Evolutionary conservation across 768 basidiomycete species (phyloP).

Genomic region (Boletus eberwhitei): DNA sequence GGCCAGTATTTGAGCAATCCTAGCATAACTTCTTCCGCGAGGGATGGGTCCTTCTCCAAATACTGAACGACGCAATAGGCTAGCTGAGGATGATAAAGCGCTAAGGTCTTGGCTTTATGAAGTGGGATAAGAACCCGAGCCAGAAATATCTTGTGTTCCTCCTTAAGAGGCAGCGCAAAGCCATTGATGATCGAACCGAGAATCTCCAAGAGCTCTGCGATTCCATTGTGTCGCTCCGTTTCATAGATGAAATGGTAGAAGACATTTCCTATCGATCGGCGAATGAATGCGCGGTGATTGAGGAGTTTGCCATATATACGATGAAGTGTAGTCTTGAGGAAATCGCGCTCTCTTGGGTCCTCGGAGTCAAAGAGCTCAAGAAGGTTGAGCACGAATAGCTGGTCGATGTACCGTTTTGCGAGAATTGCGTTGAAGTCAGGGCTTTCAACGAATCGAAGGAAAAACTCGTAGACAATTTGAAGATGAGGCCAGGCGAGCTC

Average conservation of each 20-base stretch:
- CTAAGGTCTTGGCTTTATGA: constrained; percentile 97
- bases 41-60: constrained; percentile 88
- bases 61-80: constrained; percentile 99
- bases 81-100: constrained; percentile 97
- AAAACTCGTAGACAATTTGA: constrained; percentile 99
- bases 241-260: constrained; percentile 99
- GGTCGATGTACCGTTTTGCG: constrained; percentile 97
- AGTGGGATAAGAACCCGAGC: constrained; percentile 91
- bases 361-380: constrained; percentile 98
- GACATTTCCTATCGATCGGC: constrained; percentile 98
- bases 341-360: constrained; percentile 98
- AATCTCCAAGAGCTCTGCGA: constrained; percentile 96
- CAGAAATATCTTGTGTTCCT: constrained; percentile 98
- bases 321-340: constrained; percentile 97
- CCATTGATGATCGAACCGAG: constrained; percentile 99
- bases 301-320: constrained; percentile 99
- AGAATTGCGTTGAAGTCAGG: constrained; percentile 98
- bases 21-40: constrained; percentile 94
- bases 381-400: constrained; percentile 90
- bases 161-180: constrained; percentile 95
- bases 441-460: constrained; percentile 96
- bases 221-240: constrained; percentile 98
- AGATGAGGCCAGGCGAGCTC: constrained; percentile 99
- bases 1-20: constrained; percentile 98
- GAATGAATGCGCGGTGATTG: constrained; percentile 96